Evolutionary conservation across 2,329 filamentous ascomycete species (phyloP).

Genomic region (Xylariomycetidae sp.): DNA sequence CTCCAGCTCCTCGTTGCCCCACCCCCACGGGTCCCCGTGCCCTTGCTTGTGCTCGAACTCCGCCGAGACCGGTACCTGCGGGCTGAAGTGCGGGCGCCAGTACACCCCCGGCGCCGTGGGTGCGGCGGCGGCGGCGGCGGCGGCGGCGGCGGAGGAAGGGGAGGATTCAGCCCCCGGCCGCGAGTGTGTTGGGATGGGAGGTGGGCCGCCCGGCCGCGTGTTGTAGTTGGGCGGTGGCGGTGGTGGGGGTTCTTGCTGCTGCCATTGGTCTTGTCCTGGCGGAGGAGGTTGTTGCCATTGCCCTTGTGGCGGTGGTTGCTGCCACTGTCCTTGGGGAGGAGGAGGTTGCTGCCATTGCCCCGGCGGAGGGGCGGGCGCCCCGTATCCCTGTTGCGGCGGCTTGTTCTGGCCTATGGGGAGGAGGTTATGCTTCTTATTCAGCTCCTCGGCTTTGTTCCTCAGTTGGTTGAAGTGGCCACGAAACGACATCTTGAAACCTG

Average conservation of each 20-base stretch:
- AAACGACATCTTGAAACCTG: slow-evolving; percentile 15
- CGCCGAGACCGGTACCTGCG: slow-evolving; percentile 37
- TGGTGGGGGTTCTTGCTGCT: slow-evolving; percentile 2
- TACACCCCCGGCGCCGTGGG: slow-evolving; percentile 28
- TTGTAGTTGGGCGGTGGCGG: slow-evolving; percentile 12
- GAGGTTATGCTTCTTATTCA: slow-evolving; percentile 25
- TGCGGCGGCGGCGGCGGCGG: slow-evolving; percentile 1
- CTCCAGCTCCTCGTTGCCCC: slow-evolving; percentile 57
- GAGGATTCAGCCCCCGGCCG: slow-evolving; percentile 7
- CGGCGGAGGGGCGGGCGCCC: slow-evolving; percentile 5
- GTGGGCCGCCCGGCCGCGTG: slow-evolving; percentile 13
- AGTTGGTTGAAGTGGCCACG: slow-evolving; percentile 30
- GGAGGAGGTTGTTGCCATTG: slow-evolving; percentile 8
- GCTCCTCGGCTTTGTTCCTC: slow-evolving; percentile 32
- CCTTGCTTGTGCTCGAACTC: slow-evolving; percentile 51
- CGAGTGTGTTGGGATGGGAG: slow-evolving; percentile 16
- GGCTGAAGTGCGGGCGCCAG: slow-evolving; percentile 47
- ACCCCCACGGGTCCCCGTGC: slow-evolving; percentile 48
- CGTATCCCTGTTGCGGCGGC: slow-evolving; percentile 12
- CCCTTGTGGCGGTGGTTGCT: slow-evolving; percentile 6
- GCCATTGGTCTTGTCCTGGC: slow-evolving; percentile 1
- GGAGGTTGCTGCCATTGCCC: slow-evolving; percentile 11
- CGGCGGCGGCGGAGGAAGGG: neutral
- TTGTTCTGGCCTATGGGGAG: slow-evolving; percentile 16
- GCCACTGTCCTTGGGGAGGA: slow-evolving; percentile 8